Base-by-base conservation (phyloP, 345 rosid genomes). In the Triadica sebifera region DNA sequence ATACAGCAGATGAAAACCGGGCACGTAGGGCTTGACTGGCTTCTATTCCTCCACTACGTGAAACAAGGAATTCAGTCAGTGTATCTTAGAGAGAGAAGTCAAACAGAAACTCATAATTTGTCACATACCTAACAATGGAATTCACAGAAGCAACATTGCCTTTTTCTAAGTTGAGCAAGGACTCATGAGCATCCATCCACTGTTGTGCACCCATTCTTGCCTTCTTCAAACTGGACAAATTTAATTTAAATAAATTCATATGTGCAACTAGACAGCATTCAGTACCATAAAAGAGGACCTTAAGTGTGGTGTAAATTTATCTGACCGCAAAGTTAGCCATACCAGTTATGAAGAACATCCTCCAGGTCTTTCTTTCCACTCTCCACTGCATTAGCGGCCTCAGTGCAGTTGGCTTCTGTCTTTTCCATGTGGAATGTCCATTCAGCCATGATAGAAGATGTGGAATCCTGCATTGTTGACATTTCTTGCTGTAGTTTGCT, bases 111-210 rank as follows among this genome's bases (percentile, higher is more conserved):
- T 63, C 39, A 45, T 24, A 58, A 74, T 39, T 72, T 60, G 70
- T n/a, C 67, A 59, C 82, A 71, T 83, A 95, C 99, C 94, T 88
- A 70, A 90, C 89, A 74, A 96, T 89, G 39, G 97, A 90, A 78
- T 89, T 88, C 65, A 93, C 93, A 52, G 99, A 91, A 82, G 87
- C 90, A 65, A 96, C 96, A 49, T 90, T 93, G 80, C 86, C 77
- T 76, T 84, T 85, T 81, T 96, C 99, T 76, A 91, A 84, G 75
- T 82, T 77, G 72, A 91, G 86, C 84, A 96, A 80, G 74, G 96
- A 93, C 76, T 89, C 96, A 81, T 89, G 94, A 74, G 97, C 97
- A 73, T 88, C 84, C 78, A 79, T 86, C 99, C 99, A 96, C 68
- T 91, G 98, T 41, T 86, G 86, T 56, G 89, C 86, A 25, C 95